These are phyloP conservation scores for Eremochloa ophiuroides DNA, from an alignment of 176 grass and related monocot genomes.

Conservation along the genomic window DNA sequence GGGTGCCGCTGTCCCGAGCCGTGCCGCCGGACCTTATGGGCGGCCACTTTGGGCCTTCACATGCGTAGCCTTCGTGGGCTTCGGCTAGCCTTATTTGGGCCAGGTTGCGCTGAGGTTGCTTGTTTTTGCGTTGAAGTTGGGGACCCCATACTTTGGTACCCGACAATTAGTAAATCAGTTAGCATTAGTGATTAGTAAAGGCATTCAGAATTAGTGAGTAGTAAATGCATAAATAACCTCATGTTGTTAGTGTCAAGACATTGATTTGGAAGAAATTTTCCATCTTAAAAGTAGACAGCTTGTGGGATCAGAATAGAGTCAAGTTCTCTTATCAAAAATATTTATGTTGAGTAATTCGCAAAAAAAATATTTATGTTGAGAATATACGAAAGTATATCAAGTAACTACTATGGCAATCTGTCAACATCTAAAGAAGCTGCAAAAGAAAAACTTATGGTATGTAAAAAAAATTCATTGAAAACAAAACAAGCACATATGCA, in stretches of 20 bases:
- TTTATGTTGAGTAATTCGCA: conserved; percentile 10
- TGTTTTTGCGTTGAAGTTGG: no score
- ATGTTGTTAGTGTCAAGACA: conserved; percentile 45
- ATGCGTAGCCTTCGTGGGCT: no score
- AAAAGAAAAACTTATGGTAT: background rate
- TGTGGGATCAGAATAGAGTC: conserved; percentile 14
- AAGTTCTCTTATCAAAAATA: background rate
- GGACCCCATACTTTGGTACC: no score
- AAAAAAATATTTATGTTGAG: conserved; percentile 13
- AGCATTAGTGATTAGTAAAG: conserved; percentile 11
- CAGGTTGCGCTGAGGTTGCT: no score
- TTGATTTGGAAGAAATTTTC: background rate
- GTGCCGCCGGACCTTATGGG: no score
- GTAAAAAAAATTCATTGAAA: background rate
- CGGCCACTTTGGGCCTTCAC: no score
- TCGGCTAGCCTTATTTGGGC: no score
- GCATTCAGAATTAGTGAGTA: conserved; percentile 73
- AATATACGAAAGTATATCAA: conserved; percentile 13
- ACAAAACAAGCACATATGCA: background rate
- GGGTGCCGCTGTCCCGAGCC: no score
- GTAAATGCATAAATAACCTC: conserved; percentile 47
- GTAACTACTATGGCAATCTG: background rate
- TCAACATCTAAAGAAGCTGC: background rate
- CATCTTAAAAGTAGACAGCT: background rate
- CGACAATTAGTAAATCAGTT: conserved; percentile 51